Evolutionary conservation across 75 land plant species (phyloP).

Genomic region (Pinus tabuliformis): DNA sequence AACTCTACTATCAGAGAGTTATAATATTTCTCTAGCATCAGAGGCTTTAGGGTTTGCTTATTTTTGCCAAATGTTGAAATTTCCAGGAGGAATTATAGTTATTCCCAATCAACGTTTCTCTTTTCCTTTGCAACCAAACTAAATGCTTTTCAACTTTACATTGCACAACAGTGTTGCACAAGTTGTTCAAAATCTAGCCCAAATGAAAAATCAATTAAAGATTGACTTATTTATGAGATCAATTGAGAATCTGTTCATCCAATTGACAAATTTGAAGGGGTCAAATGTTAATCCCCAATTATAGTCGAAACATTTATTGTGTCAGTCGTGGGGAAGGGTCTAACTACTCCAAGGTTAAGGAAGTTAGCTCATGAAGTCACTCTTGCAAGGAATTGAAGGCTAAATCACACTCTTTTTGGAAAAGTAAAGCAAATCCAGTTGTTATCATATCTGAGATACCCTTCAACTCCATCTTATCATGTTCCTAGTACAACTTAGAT

Average conservation of each 20-base stretch:
- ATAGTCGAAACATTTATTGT: slow-evolving; percentile 19
- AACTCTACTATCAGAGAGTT: slow-evolving; percentile 5
- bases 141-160: slow-evolving; percentile 16
- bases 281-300: slow-evolving; percentile 14
- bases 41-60: slow-evolving; percentile 8
- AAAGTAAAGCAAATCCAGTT: slow-evolving; percentile 20
- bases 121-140: slow-evolving; percentile 4
- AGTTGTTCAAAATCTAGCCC: slow-evolving; percentile 6
- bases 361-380: slow-evolving; percentile 15
- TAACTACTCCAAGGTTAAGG: slow-evolving; percentile 14
- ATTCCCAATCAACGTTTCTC: slow-evolving; percentile 13
- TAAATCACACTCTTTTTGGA: slow-evolving; percentile 21
- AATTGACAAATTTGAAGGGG: slow-evolving; percentile 15
- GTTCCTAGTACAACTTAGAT: slow-evolving; percentile 7
- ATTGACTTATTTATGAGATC: slow-evolving; percentile 3
- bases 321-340: slow-evolving; percentile 11
- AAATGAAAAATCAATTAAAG: slow-evolving; percentile 13
- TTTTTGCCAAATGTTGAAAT: slow-evolving; percentile 15
- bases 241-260: slow-evolving; percentile 16
- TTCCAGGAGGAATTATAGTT: slow-evolving; percentile 24
- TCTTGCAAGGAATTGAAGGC: slow-evolving; percentile 12
- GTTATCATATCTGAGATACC: slow-evolving; percentile 17
- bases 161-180: slow-evolving; percentile 13
- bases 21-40: slow-evolving; percentile 15
- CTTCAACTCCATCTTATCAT: slow-evolving; percentile 10